Conservation (phyloP, 768 basidiomycete species). For the Panaeolus papilionaceus region DNA sequence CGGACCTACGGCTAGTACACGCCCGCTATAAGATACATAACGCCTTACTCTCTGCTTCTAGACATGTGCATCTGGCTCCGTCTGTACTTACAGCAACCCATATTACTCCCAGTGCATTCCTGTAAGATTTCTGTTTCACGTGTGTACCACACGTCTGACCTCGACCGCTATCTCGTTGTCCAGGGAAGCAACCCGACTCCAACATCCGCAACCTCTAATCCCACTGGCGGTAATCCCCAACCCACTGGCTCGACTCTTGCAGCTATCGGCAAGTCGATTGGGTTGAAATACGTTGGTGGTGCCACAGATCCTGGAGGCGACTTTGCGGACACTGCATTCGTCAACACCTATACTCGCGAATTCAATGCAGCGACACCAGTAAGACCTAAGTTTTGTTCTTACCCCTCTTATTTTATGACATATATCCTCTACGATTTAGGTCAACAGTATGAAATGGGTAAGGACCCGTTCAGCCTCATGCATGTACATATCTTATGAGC, state of each 20-base stretch:
- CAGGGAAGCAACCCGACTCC: no score
- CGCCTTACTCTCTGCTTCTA: slow-evolving; percentile 14
- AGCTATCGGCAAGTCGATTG: background rate
- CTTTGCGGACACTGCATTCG: background rate
- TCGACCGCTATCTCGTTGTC: no score
- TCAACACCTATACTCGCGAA: slow-evolving; percentile 4
- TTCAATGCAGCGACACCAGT: slow-evolving; percentile 44
- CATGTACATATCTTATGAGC: background rate
- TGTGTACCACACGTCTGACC: background rate
- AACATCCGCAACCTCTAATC: background rate
- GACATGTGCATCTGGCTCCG: slow-evolving; percentile 45
- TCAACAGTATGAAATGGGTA: slow-evolving; percentile 67
- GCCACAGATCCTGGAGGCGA: slow-evolving; percentile 5
- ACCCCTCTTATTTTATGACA: background rate
- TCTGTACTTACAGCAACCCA: slow-evolving; percentile 42
- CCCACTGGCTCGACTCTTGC: background rate
- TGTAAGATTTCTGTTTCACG: slow-evolving; percentile 17
- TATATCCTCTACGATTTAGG: slow-evolving; percentile 23
- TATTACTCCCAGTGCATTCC: slow-evolving; percentile 54
- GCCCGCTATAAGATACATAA: background rate
- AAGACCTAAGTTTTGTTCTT: background rate
- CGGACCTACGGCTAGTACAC: slow-evolving; percentile 36
- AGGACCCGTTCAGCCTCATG: background rate
- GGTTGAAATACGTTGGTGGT: slow-evolving; percentile 5
- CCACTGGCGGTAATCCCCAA: background rate